Base-by-base conservation (phyloP, 1,139 yeast genomes). In the Kodamaea sp. region DNA sequence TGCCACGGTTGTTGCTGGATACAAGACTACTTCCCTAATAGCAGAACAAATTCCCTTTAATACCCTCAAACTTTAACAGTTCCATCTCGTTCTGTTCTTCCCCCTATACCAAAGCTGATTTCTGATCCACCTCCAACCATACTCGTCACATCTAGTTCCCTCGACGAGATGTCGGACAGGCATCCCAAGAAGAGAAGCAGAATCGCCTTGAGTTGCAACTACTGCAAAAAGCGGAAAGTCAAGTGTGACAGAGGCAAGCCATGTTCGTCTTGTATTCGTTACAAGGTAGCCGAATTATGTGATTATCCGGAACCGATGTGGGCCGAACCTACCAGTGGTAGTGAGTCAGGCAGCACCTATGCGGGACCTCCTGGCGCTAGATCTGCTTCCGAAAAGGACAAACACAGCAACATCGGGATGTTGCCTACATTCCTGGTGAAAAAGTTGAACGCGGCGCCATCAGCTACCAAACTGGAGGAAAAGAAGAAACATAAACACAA, bases 221-320 rank as follows among this genome's bases (percentile, higher is more conserved):
- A 45, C 32, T 54, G 59, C 43, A 50, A 48, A 34, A 42, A 42
- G 28, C 42, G 59, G n/a, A 54, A 54, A 35, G 56, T 53, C 34
- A 51, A 47, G 27, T 54, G 59, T 39, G 56, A 54, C 38, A 40
- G 57, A 5, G 46, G 44, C n/a, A 35, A 43, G 28, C 59, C 59
- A 5, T 54, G 59, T 29, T 43, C 48, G 22, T 41, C 52, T 20
- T 54, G 59, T 33, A 28, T 44, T 12, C 47, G 46, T 22, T 47
- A 51, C 28, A 48, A 51, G 24, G 54, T 52, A 12, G 51, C 50
- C 5, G 43, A 47, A 7, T 33, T 46, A 3, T 69, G 75, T 48
- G 55, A 50, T 9, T 68, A 66, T 41, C 56, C 61, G 7, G 58
- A 54, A 18, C 46, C 50, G 9, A 30, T 33, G 14, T 51, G 54